Percentiles rank a stretch among this genome's conserved stretches.
These are phyloP conservation scores for Citrus hindsii DNA, from an alignment of 345 rosid species.

Conservation along the genomic window DNA sequence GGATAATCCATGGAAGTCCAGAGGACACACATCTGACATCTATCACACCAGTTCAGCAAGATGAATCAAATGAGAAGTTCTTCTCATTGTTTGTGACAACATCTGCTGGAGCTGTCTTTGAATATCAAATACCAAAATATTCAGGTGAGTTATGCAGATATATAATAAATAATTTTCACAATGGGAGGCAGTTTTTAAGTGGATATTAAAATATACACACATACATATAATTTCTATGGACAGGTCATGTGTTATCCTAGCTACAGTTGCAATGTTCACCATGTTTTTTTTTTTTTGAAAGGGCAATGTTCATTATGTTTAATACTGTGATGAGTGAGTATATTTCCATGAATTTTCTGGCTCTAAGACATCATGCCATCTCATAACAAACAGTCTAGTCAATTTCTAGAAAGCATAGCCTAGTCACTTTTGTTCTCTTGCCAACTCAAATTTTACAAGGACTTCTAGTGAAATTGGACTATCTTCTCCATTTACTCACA, in stretches of 20 bases:
- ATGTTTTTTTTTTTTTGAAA: no score
- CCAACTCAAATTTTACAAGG: no score
- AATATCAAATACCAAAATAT: conserved; percentile 39
- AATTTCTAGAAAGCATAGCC: not conserved
- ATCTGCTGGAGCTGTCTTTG: conserved; percentile 44
- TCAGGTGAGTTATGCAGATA: conserved; percentile 37
- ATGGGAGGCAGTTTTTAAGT: not conserved
- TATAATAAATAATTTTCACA: not conserved
- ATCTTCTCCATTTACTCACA: not conserved
- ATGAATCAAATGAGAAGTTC: conserved; percentile 38
- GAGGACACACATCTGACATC: conserved; percentile 46
- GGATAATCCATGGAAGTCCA: conserved; percentile 63
- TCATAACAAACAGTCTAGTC: not conserved
- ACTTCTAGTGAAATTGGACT: no score
- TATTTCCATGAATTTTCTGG: not conserved
- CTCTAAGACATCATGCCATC: not conserved
- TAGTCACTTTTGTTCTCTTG: not conserved
- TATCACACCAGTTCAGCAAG: conserved; percentile 43
- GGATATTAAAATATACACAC: not conserved
- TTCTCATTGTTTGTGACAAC: conserved; percentile 49
- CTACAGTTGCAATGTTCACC: not conserved
- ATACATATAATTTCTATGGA: not conserved
- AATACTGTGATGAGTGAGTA: no score
- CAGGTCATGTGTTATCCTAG: not conserved
- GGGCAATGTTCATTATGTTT: not conserved